Base-by-base conservation (phyloP, 2,329 filamentous ascomycete species). In the Cercospora janseana region DNA sequence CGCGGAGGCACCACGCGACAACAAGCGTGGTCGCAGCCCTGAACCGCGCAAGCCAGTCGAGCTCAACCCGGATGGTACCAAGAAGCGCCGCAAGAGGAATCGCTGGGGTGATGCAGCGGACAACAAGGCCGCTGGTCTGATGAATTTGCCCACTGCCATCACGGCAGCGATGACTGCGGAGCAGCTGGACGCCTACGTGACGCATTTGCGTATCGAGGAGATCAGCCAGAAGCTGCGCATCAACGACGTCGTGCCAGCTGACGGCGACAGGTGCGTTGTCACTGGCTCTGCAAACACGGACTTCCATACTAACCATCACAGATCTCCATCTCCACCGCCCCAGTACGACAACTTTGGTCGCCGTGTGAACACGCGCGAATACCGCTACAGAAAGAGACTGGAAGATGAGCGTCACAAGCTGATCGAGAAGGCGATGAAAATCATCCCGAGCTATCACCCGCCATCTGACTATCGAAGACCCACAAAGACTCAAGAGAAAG, bases 401-500 rank as follows among this genome's bases (percentile, higher is more conserved):
- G 93, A 98, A 75, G 93, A 98, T 70, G 93, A 98, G 76, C 91
- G 93, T 60, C 93, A 98, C 77, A 97, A 97, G 74, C 81, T 97
- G 64, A 88, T 98, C 69, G 93, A 98, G 70, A 96, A 94, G 79
- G 93, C 93, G 65, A 95, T 97, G 88, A 97, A 97, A 79, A 90
- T 88, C 68, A 97, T 98, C 72, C 92, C 93, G 77, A 96, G 96
- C 82, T 98, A 98, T 72, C 90, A 97, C 70, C 93, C 93, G 66
- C 93, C 93, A 52, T 88, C 92, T 80, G 93, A 98, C 72, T 98
- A 98, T 74, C 89, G 93, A 72, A 88, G 93, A 66, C 93, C 93
- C 57, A 97, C 92, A 72, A 98, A 98, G 87, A 98, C 93, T 70
- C 93, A 98, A 76, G 93, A 98, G 81, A 98, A 98, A 81, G 94